These are phyloP conservation scores for Pseudogymnoascus sp. DNA, from an alignment of 2,329 filamentous ascomycete species.

Conservation along the genomic window DNA sequence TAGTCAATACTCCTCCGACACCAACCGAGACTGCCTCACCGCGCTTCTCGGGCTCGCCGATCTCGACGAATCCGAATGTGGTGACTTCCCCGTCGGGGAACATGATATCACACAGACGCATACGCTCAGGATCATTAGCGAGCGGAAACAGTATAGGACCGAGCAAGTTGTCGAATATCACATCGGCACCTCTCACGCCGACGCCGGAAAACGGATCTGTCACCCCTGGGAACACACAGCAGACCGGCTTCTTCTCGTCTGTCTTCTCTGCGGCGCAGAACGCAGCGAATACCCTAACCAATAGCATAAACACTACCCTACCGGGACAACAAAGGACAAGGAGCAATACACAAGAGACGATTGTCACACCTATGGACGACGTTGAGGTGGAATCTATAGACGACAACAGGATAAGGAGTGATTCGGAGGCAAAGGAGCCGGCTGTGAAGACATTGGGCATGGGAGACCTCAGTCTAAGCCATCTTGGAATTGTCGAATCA, in stretches of 20 bases:
- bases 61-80: constrained; percentile 38
- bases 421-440: constrained; percentile 52
- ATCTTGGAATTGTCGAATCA: constrained; percentile 69
- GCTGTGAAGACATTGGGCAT: constrained; percentile 84
- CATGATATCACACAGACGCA: constrained; percentile 65
- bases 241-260: constrained; percentile 80
- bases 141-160: constrained; percentile 36
- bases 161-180: constrained; percentile 79
- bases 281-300: constrained; percentile 69
- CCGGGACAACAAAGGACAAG: constrained; percentile 43
- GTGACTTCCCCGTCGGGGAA: constrained; percentile 56
- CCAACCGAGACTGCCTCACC: constrained; percentile 41
- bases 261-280: constrained; percentile 90
- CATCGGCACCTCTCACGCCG: constrained; percentile 65
- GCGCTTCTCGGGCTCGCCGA: constrained; percentile 21
- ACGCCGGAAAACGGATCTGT: constrained; percentile 58
- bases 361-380: constrained; percentile 15
- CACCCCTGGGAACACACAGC: constrained; percentile 46
- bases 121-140: constrained; percentile 46
- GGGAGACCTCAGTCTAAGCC: constrained; percentile 81
- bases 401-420: constrained; percentile 24
- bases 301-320: constrained; percentile 60
- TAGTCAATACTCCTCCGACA: constrained; percentile 60
- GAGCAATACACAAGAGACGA: constrained; percentile 26
- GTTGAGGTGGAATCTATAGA: constrained; percentile 27